Conservation (phyloP, 805 yeast genomes). For the Yarrowia keelungensis region DNA sequence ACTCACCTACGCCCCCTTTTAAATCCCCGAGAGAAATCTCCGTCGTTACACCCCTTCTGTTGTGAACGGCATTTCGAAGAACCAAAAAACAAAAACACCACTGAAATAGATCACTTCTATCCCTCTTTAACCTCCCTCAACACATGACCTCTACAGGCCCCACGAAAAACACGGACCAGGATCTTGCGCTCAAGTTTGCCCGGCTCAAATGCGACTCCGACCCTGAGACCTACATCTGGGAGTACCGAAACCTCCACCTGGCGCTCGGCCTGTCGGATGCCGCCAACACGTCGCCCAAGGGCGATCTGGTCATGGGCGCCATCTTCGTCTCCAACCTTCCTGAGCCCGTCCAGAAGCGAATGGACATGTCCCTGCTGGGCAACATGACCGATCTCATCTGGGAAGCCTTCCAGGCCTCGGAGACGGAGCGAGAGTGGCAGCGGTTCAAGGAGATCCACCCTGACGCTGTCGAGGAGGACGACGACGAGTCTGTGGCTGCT, state of each 20-base stretch:
- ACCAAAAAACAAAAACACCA: too few species aligned
- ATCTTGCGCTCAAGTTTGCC: conserved; percentile 39
- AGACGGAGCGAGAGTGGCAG: conserved; percentile 37
- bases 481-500: conserved; percentile 31
- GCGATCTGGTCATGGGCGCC: conserved; percentile 37
- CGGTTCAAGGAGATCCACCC: conserved; percentile 32
- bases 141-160: conserved; percentile 28
- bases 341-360: conserved; percentile 35
- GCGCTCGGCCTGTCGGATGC: conserved; percentile 39
- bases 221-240: conserved; percentile 39
- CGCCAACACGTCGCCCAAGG: conserved; percentile 38
- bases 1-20: conserved; percentile 25
- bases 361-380: conserved; percentile 37
- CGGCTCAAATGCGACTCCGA: conserved; percentile 37
- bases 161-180: conserved; percentile 37
- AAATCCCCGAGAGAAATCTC: conserved; percentile 35
- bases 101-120: neutral
- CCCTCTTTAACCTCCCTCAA: neutral
- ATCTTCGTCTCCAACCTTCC: conserved; percentile 37
- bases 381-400: conserved; percentile 39
- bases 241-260: conserved; percentile 38
- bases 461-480: conserved; percentile 39
- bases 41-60: conserved; percentile 21
- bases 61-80: conserved; percentile 10
- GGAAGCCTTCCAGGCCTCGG: conserved; percentile 39